Base-by-base conservation (phyloP, 306 rosid species). In the Styphnolobium japonicum region DNA sequence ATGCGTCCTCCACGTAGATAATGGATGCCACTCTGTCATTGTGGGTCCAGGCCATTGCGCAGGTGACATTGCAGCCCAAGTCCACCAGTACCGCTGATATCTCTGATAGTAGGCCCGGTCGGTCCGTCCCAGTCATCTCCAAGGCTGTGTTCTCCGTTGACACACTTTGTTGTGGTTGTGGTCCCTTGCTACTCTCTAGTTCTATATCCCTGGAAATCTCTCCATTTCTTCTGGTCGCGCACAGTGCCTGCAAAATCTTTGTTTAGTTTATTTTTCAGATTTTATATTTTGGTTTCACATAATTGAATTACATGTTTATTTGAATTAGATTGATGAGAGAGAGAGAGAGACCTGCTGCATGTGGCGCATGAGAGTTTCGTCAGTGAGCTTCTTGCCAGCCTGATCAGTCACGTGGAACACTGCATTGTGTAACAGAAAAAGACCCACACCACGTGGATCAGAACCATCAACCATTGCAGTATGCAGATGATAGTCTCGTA, bases 401-500 rank as follows among this genome's bases (percentile, higher is more conserved):
- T 89, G 90, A 79, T 95, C 97, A 12, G 96, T 91, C 80, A 93
- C 97, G 49, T 95, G 97, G 85, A 95, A 94, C 62, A 94, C 97
- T 94, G 91, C 82, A 84, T 76, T 70, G 84, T 77, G 75, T 52
- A 73, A 85, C 33, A 75, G 36, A 75, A 79, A 67, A 48, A 79
- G 75, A 81, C 43, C 71, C 77, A 76, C 57, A 27, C 21, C 57
- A 46, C 81, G 57, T 52, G 86, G 33, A 68, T 74, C 81, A 83
- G 76, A 69, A 56, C 45, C 16, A 7, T 9, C 9, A 51, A 18
- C 55, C 49, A 55, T 36, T 42, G 46, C 51, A 27, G n/a, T 36
- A 67, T 29, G 77, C 37, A 10, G 62, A 55, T 46, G 36, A 73
- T 23, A 2, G 27, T 40, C 65, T 46, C 42, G 33, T 48, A 36